Base-by-base conservation (phyloP, 441 rosid species). In the Syzygium syzygioides region DNA sequence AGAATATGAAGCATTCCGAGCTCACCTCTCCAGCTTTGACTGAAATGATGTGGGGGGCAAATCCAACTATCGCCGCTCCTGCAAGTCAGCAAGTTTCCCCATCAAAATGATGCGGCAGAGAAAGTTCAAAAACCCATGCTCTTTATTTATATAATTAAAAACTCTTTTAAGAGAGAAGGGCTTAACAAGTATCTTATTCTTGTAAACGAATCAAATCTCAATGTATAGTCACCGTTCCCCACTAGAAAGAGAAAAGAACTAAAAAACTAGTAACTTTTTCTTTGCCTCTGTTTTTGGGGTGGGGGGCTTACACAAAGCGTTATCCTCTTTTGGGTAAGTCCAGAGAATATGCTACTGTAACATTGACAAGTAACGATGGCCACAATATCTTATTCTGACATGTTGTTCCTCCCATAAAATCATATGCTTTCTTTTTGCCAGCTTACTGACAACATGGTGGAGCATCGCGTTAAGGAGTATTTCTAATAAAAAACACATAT, bases 1-100 rank as follows among this genome's bases (percentile, higher is more conserved):
- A 37, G 86, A 32, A 86, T 57, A 55, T 23, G 48, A 66, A 86
- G 23, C 14, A 50, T 14, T 23, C 56, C 85, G 79, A 76, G 59
- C 54, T 26, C 85, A 91, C 92, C 90, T 91, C 92, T 88, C 92
- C 92, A 45, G 90, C 89, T 87, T 89, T 88, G 28, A 91, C 92
- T 7, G 90, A 85, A 85, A 91, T 87, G 50, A 91, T 71, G 90
- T 91, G 91, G 25, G 92, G 89, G 25, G 90, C 85, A 87, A 91
- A 89, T 85, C 92, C 91, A 55, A 55, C 55, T 18, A 88, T 87
- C 13, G 86, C 19, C 14, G 79, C 54, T 64, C 91, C 87, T 88
- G 88, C 54, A n/a, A 76, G 60, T 55, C 10, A 34, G 50, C 45
- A 25, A 20, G 62, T 54, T 41, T 41, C 83, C 28, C 26, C 52